These are phyloP conservation scores for Zygosaccharomyces gambellarensis DNA, from an alignment of 805 yeast species.

Conservation along the genomic window DNA sequence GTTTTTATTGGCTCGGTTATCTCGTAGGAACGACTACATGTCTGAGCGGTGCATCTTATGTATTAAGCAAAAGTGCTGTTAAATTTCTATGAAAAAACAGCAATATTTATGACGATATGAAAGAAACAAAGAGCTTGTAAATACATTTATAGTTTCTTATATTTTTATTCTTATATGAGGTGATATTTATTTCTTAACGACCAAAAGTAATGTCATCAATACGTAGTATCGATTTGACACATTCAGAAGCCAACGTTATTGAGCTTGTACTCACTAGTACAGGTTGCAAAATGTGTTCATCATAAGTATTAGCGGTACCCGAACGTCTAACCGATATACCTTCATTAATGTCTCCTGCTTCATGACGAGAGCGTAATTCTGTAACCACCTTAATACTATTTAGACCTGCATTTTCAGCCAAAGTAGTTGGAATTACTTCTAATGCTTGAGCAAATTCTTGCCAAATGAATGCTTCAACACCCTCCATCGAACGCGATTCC, in stretches of 20 bases:
- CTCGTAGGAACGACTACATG: conserved; percentile 67
- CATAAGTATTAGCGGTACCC: conserved; percentile 84
- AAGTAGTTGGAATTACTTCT: conserved; percentile 88
- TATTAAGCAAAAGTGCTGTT: conserved; percentile 65
- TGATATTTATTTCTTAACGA: conserved; percentile 41
- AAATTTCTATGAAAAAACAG: conserved; percentile 38
- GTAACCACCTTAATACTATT: conserved; percentile 89
- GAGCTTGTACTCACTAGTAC: conserved; percentile 93
- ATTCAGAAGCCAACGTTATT: conserved; percentile 89
- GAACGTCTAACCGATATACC: conserved; percentile 94
- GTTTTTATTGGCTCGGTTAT: conserved; percentile 42
- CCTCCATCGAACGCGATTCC: conserved; percentile 68
- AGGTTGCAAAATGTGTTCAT: conserved; percentile 95
- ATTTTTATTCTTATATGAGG: conserved; percentile 1
- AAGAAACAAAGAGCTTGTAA: background rate
- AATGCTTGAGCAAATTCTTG: conserved; percentile 87
- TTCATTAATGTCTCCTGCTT: conserved; percentile 84
- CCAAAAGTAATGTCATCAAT: conserved; percentile 96
- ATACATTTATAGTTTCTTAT: background rate
- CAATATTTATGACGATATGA: background rate
- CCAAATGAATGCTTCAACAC: conserved; percentile 87
- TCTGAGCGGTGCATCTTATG: conserved; percentile 72
- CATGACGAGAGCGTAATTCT: conserved; percentile 87
- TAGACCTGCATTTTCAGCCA: conserved; percentile 93
- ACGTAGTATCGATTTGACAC: conserved; percentile 91